Evolutionary conservation across 495 filamentous ascomycete species (phyloP), one percentile per base, ranked within the genome.

Genomic region (Aspergillus sclerotiicarbonarius): DNA sequence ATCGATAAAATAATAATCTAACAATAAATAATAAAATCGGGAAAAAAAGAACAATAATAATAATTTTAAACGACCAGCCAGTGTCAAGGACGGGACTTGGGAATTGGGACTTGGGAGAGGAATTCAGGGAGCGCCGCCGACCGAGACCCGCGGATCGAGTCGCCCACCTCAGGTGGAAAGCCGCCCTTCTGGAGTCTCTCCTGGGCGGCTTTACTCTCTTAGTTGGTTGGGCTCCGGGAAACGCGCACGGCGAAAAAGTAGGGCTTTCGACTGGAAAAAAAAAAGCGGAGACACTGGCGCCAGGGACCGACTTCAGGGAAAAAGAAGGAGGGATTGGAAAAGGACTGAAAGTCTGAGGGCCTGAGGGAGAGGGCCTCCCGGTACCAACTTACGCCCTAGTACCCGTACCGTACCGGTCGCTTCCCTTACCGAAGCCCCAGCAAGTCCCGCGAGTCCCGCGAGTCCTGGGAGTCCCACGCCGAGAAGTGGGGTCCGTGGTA

Each of bases 251-350:
- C 46, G 49, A 59, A 59, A 56, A 63, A 53, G 59, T 59, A 61
- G 51, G 56, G 51, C 53, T 57, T 47, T 32, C 29, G 47, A 50
- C 47, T 31, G 29, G 20, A 25, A 18, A 21, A 53, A 53, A 55
- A 56, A 59, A 63, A 67, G 64, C 61, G 64, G 64, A 62, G 60
- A 58, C n/a, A n/a, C 56, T 53, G 54, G 64, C 64, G 61, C 64
- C 59, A 67, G 64, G 61, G 61, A 63, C 61, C 53, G 53, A 32
- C 49, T 39, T 44, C 44, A 45, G 35, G 43, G 18, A 8, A 13
- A 2, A 13, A 29, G 21, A 35, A 37, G 15, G 31, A 47, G 20
- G 30, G 45, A 51, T 19, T 39, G 25, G 25, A 25, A 25, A 25
- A 25, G 25, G 25, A 25, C 25, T 25, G 25, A 25, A 25, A 25